Evolutionary conservation across 768 basidiomycete genomes (phyloP), one percentile per base, ranked within the genome.

Genomic region (Suillus ampliporus): DNA sequence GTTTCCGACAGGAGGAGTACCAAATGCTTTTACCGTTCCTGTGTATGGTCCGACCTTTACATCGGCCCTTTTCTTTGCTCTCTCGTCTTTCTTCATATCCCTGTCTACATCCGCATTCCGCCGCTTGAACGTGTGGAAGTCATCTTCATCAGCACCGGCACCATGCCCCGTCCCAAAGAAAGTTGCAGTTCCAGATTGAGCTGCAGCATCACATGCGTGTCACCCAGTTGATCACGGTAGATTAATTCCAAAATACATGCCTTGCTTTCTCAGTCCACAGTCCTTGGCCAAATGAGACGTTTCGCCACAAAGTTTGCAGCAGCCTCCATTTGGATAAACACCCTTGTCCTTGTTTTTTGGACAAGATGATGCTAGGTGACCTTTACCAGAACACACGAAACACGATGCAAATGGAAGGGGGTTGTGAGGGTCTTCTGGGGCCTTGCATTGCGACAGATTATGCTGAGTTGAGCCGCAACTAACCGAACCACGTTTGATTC

Each of bases 61-160:
- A 57, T 81, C 80, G 1, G 80, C 72, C 64, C 66, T 66, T 52
- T 79, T 79, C 71, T 77, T 84, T 58, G 67, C 65, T 63, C 77
- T 82, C 31, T 80, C 80, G 57, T 81, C 79, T 48, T 70, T 73
- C 68, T 83, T 86, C 69, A 89, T 87, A 31, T 87, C 85, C 34
- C 76, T 80, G 34, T 90, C 86, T 0, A 92, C 79, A 62, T 89
- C 86, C 11, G 73, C 77, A 50, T 80, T 85, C 58, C 78, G 83
- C 48, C 94, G 84, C 71, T 89, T 89, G 73, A 95, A 83, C 1
- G 81, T 80, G 74, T 95, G 95, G 77, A 96, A 97, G 72, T 97
- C 96, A 71, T 98, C 96, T 74, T 98, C 96, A 72, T 98, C 96
- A 10, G 96, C 90, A 26, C 94, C 94, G 0, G 84, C 87, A 43